Conservation (phyloP, 441 rosid species). For the Adansonia grandidieri region DNA sequence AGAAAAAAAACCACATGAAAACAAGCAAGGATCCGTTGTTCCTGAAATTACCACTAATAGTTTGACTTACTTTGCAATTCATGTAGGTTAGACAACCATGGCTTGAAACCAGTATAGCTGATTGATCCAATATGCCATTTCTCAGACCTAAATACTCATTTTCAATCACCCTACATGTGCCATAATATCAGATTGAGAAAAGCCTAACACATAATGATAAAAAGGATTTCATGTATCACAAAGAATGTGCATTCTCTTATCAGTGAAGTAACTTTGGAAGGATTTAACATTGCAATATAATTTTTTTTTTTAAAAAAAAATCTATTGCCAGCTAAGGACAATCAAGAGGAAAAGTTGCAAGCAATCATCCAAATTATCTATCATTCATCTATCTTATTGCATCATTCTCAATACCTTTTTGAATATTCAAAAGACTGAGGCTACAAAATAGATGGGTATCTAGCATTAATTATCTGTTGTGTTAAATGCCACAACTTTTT, state of each 20-base stretch:
- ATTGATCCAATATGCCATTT: slow-evolving; percentile 95
- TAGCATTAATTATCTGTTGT: neutral
- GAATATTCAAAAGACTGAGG: neutral
- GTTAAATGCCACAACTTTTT: neutral
- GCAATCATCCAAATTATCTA: slow-evolving; percentile 13
- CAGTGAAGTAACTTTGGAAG: neutral
- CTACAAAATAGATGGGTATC: neutral
- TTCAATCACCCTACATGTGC: slow-evolving; percentile 74
- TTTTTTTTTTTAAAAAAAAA: neutral
- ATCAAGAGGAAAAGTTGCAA: neutral
- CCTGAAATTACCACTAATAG: neutral
- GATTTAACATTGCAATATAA: neutral
- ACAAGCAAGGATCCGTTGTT: neutral
- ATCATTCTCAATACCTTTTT: neutral
- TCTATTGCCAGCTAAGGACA: neutral
- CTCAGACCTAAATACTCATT: slow-evolving; percentile 84
- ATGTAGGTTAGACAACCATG: slow-evolving; percentile 79
- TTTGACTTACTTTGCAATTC: slow-evolving; percentile 80
- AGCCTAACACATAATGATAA: neutral
- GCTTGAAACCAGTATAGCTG: slow-evolving; percentile 85
- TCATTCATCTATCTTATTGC: neutral
- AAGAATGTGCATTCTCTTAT: neutral
- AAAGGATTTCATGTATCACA: neutral
- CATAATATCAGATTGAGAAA: slow-evolving; percentile 5
- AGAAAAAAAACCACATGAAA: neutral